Evolutionary conservation across 257 asterid species (phyloP).

Genomic region (Mitragyna speciosa): DNA sequence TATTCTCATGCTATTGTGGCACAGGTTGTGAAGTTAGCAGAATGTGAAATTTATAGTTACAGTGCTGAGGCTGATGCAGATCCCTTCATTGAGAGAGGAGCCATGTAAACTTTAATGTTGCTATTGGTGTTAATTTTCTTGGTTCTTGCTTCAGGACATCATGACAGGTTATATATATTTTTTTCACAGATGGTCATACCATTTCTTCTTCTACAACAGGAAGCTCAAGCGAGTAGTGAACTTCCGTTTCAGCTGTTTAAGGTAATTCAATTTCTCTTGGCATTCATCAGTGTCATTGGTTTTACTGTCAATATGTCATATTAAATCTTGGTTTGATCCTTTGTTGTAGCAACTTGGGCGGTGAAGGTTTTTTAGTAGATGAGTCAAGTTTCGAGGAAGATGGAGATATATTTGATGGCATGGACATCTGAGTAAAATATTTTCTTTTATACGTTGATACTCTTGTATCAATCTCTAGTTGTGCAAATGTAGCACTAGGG

Average conservation of each 20-base stretch:
- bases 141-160: neutral
- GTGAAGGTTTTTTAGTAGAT: conserved; percentile 39
- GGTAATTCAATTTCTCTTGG: conserved; percentile 43
- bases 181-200: conserved; percentile 79
- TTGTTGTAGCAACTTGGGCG: conserved; percentile 61
- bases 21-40: conserved; percentile 87
- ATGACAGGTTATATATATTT: conserved; percentile 11
- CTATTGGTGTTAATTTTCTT: neutral
- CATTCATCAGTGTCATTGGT: neutral
- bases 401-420: conserved; percentile 71
- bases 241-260: conserved; percentile 86
- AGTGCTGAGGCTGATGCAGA: conserved; percentile 86
- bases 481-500: neutral
- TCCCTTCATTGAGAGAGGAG: conserved; percentile 80
- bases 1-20: conserved; percentile 20
- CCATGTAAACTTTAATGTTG: conserved; percentile 57
- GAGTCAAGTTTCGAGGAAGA: conserved; percentile 48
- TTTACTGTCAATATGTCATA: neutral
- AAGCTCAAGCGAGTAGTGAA: conserved; percentile 83
- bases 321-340: conserved; percentile 11
- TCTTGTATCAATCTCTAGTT: conserved; percentile 1
- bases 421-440: conserved; percentile 65
- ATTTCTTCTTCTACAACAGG: conserved; percentile 95
- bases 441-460: conserved; percentile 22
- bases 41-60: conserved; percentile 90